Percentiles rank a stretch among this genome's conserved stretches.
Evolutionary conservation across 495 filamentous ascomycete genomes (phyloP).

Genomic region (Aspergillus diversus): DNA sequence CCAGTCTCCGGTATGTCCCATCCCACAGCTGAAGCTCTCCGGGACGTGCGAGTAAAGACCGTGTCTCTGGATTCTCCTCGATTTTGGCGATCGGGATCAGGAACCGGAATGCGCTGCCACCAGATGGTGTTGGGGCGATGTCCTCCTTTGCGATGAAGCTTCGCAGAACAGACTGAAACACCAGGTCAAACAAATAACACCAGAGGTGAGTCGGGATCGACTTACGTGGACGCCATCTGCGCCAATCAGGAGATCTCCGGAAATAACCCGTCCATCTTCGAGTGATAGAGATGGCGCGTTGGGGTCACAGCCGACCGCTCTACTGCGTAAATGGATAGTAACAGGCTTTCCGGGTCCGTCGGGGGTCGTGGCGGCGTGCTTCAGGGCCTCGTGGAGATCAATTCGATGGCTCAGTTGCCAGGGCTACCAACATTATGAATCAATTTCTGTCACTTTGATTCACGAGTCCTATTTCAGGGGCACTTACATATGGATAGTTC

Average conservation of each 20-base stretch:
- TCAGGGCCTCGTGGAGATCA: slow-evolving; percentile 11
- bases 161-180: not conserved
- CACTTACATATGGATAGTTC: not conserved
- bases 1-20: slow-evolving; percentile 45
- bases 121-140: not conserved
- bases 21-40: slow-evolving; percentile 49
- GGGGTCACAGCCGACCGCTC: not conserved
- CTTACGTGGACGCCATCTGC: slow-evolving; percentile 15
- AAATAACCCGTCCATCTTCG: not conserved
- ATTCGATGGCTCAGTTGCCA: slow-evolving; percentile 11
- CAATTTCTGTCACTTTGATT: not conserved
- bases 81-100: not conserved
- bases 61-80: slow-evolving; percentile 22
- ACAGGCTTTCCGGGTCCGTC: slow-evolving; percentile 5
- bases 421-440: not conserved
- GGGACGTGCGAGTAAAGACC: slow-evolving; percentile 29
- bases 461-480: not conserved
- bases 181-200: not conserved
- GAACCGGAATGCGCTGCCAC: slow-evolving; percentile 9
- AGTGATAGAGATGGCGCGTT: not conserved
- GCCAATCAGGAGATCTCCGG: slow-evolving; percentile 12
- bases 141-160: not conserved
- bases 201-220: not conserved
- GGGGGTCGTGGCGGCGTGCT: not conserved
- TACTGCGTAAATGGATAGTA: slow-evolving; percentile 3